phyloP scores from a whole-genome alignment of 2,329 filamentous ascomycete species.

The Scortechinia acanthostroma region DNA sequence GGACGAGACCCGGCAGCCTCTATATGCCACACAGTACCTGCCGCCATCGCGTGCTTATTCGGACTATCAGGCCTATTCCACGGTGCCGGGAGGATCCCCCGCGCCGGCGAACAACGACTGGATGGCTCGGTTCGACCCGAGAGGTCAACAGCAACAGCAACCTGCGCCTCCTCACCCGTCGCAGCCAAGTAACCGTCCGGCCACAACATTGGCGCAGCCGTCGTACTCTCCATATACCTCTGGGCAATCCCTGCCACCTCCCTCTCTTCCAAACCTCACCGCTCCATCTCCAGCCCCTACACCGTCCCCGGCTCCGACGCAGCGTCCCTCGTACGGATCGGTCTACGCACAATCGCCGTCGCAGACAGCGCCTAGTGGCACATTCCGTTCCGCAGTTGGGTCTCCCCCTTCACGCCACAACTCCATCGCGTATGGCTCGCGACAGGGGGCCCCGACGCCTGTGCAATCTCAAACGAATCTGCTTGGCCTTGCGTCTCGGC shows the following conservation, averaged over 20 bases:
- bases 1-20: neutral
- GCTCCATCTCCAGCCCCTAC: slow-evolving; percentile 22
- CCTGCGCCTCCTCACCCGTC: slow-evolving; percentile 5
- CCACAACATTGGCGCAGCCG: slow-evolving; percentile 11
- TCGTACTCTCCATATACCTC: slow-evolving; percentile 17
- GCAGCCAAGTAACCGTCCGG: slow-evolving; percentile 2
- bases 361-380: neutral
- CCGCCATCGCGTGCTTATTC: neutral
- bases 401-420: neutral
- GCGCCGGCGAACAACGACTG: slow-evolving; percentile 23
- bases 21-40: neutral
- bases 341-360: slow-evolving; percentile 17
- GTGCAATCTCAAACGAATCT: slow-evolving; percentile 16
- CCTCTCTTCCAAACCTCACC: slow-evolving; percentile 13
- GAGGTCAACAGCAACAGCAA: slow-evolving; percentile 16
- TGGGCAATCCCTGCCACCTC: slow-evolving; percentile 11
- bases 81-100: slow-evolving; percentile 13
- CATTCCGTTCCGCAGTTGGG: neutral
- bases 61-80: slow-evolving; percentile 12
- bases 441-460: slow-evolving; percentile 4
- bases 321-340: slow-evolving; percentile 16
- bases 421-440: neutral
- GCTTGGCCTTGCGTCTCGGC: slow-evolving; percentile 17
- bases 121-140: slow-evolving; percentile 29
- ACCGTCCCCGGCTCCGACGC: slow-evolving; percentile 16